Conservation (phyloP, 768 basidiomycete genomes). For the Hypholoma fasciculare region DNA sequence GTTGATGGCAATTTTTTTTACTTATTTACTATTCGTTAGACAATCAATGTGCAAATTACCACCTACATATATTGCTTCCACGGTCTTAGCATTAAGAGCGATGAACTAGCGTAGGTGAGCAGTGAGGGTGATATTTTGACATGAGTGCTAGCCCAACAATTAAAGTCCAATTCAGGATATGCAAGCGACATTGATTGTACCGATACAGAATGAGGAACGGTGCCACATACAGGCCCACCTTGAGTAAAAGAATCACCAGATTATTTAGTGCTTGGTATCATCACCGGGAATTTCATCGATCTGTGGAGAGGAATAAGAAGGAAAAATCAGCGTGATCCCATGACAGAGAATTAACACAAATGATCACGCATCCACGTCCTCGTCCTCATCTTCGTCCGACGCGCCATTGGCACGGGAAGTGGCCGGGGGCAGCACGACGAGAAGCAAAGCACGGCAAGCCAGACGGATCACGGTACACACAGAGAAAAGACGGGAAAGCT, state of each 20-base stretch:
- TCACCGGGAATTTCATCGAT: slow-evolving; percentile 57
- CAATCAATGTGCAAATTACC: no score
- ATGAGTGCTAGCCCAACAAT: no score
- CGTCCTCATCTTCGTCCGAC: slow-evolving; percentile 12
- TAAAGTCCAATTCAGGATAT: no score
- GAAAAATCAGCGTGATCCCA: slow-evolving; percentile 4
- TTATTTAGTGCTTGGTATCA: slow-evolving; percentile 20
- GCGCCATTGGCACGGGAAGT: slow-evolving; percentile 2
- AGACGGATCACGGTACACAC: slow-evolving; percentile 22
- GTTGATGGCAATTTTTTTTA: no score
- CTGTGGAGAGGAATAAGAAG: slow-evolving; percentile 14
- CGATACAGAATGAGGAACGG: no score
- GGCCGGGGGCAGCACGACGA: slow-evolving; percentile 1
- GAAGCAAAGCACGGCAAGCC: not conserved
- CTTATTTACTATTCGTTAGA: no score
- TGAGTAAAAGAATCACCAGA: not conserved
- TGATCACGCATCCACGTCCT: slow-evolving; percentile 11
- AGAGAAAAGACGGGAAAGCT: not conserved
- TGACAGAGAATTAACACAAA: slow-evolving; percentile 1
- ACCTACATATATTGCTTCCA: no score
- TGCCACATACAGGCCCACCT: not conserved
- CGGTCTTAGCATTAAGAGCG: no score
- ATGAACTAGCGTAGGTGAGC: no score
- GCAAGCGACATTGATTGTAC: no score
- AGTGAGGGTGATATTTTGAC: no score